Conservation (phyloP, 441 rosid genomes). For the Populus hybrid region DNA sequence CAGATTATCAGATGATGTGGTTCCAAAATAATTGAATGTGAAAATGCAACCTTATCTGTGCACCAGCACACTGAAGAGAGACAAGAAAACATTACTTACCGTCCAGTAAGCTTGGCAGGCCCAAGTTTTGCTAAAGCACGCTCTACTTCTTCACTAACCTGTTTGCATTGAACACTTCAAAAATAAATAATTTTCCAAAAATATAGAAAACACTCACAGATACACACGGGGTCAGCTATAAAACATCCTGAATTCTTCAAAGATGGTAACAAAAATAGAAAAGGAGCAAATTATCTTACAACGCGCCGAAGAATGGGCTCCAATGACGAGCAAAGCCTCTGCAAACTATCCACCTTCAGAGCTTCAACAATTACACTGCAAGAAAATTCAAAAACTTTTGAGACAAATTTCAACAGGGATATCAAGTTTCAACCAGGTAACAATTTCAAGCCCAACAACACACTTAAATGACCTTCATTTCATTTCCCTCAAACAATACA, state of each 20-base stretch:
- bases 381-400: neutral
- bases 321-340: constrained; percentile 82
- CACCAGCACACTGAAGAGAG: no score
- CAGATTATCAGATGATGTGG: neutral
- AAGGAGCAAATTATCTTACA: constrained; percentile 36
- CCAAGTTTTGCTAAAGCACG: constrained; percentile 84
- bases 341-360: constrained; percentile 82
- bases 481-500: neutral
- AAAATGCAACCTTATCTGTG: neutral
- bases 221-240: neutral
- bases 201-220: neutral
- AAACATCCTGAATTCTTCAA: neutral
- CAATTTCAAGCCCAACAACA: neutral
- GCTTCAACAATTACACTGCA: constrained; percentile 94
- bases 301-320: constrained; percentile 92
- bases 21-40: neutral
- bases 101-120: constrained; percentile 52
- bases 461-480: neutral
- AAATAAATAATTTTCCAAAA: neutral
- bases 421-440: neutral
- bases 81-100: constrained; percentile 33
- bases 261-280: neutral
- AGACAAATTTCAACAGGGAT: neutral
- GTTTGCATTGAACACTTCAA: constrained; percentile 15
- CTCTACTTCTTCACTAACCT: constrained; percentile 96